Base-by-base conservation (phyloP, 805 yeast genomes). In the Candida silvicultrix region DNA sequence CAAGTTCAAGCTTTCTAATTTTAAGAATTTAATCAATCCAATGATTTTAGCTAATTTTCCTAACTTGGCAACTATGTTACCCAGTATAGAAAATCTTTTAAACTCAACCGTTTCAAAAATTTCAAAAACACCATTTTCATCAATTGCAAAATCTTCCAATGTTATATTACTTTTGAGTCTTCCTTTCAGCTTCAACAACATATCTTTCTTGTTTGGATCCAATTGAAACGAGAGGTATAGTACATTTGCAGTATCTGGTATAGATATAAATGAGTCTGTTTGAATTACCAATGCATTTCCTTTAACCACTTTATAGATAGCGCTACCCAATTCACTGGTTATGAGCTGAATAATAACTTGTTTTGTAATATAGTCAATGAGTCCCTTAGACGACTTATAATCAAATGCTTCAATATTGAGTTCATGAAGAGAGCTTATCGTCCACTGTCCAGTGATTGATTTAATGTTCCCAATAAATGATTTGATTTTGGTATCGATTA, bases 401-500 rank as follows among this genome's bases (percentile, higher is more conserved):
- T 62, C 62, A 15, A 57, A 52, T 8, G 55, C 42, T 8, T 52
- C 53, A 34, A 52, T 18, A 29, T 51, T 43, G 21, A 57, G 29
- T 12, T 45, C 43, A 23, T 42, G 36, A 12, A 31, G 34, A 35
- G 42, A 42, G 39, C 28, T 44, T 3, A 56, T 50, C 9, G 38
- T 38, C 62, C 64, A 59, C 25, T 45, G 40, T 20, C 57, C 51
- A 22, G 57, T 58, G 20, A 49, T 46, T 28, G 53, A 38, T 31
- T 44, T 54, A 15, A 63, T 54, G n/a, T 67, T 64, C n/a, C 65
- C 67, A 21, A 70, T 66, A 43, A 55, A 66, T 47, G 67, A 60
- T 25, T 54, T 54, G 11, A 65, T 59, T 11, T 56, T 54, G 5
- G 58, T 49, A 16, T 60, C 60, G 18, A 64, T 51, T 0, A 64